Base-by-base conservation (phyloP, 1,284 basidiomycete species). In the Mrakiaceae sp. region DNA sequence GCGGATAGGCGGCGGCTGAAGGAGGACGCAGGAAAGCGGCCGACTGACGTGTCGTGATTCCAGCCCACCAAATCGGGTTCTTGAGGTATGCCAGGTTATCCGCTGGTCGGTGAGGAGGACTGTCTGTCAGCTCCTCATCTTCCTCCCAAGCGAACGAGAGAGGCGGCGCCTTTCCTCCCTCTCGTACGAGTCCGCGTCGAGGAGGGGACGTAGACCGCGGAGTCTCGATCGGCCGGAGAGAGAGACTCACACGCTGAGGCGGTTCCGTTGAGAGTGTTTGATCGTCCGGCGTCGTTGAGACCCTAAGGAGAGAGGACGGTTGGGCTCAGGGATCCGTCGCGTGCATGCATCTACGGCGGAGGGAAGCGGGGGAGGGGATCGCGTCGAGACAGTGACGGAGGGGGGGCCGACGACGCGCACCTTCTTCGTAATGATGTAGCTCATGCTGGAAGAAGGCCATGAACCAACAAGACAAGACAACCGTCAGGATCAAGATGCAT, bases 21-120 rank as follows among this genome's bases (percentile, higher is more conserved):
- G 27, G 27, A 63, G 62, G 10, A n/a, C 52, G 48, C 51, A 47
- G 39, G 39, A 50, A 85, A 27, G 27, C 27, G 27, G 27, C 27
- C 27, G 27, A 27, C 91, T 78, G 76, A 96, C 93, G 83, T 14
- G 90, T 95, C 47, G 85, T 81, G 81, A 98, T 96, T 57, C 95
- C 95, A 4, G 88, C 88, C 96, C 95, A 98, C 95, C 96, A 98
- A 71, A 96, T 87, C 46, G 92, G 90, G 79, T 92, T 98, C 70
- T 82, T 84, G 60, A 99, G 80, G 77, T 98, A 98, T 16, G 87
- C 77, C 69, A 87, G 80, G 73, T 87, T 86, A 63, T 92, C 90
- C 1, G 88, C 88, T 64, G 86, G 83, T 58, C 3, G 3, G 27
- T 0, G 4, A 58, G 9, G 50, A 40, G 12, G 42, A 44, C 54